Conservation (phyloP, 1,139 yeast species). For the Diutina sp. region DNA sequence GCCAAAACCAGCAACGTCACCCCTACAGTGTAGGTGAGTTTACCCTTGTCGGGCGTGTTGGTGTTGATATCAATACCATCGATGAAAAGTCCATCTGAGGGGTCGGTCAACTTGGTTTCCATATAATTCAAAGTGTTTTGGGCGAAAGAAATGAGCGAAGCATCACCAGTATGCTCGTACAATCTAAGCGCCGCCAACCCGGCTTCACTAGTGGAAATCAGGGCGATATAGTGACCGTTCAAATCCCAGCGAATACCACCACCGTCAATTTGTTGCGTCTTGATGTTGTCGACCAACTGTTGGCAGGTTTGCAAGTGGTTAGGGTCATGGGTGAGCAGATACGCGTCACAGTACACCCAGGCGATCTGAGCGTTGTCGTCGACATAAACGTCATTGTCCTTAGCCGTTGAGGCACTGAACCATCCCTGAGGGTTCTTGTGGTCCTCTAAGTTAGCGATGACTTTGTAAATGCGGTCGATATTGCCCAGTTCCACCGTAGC, state of each 20-base stretch:
- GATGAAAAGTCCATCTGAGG: conserved; percentile 15
- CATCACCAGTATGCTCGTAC: neutral
- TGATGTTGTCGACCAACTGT: neutral
- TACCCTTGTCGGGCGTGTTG: conserved; percentile 16
- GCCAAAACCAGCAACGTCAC: conserved; percentile 20
- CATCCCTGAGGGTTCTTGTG: conserved; percentile 11
- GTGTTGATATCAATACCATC: conserved; percentile 16
- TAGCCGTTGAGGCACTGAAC: conserved; percentile 20
- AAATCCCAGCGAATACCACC: conserved; percentile 23
- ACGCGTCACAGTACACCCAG: conserved; percentile 19
- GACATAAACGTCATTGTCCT: conserved; percentile 17
- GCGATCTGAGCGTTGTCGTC: conserved; percentile 24
- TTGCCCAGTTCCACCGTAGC: neutral
- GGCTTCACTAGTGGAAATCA: conserved; percentile 22
- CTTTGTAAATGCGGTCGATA: neutral
- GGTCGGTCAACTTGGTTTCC: conserved; percentile 16
- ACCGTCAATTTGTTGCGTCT: conserved; percentile 5
- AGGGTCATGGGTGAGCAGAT: neutral
- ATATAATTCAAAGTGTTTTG: conserved; percentile 11
- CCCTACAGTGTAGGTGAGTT: conserved; percentile 25
- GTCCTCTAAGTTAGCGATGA: conserved; percentile 2
- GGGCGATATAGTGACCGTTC: conserved; percentile 17
- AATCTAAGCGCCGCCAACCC: conserved; percentile 22
- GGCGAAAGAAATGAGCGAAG: neutral
- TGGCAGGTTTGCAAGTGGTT: neutral